These are phyloP conservation scores for Spergularia bocconei DNA, from an alignment of 148 eudicot genomes.

Conservation along the genomic window DNA sequence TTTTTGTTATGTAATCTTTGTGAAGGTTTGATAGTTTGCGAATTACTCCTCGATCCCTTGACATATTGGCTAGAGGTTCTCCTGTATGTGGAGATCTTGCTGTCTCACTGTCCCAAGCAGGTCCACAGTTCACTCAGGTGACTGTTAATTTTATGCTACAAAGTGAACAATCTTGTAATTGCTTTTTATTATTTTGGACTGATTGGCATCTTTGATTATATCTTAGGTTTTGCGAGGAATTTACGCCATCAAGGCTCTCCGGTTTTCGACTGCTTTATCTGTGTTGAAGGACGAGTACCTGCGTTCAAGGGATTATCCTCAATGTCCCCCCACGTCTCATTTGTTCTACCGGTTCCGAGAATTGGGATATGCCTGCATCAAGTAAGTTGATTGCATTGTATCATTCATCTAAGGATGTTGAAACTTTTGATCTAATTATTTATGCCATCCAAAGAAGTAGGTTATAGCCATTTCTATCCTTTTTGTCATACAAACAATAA, in stretches of 20 bases:
- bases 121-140: constrained; percentile 99
- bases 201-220: constrained; percentile 2
- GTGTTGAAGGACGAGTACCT: constrained; percentile 90
- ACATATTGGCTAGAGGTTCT: constrained; percentile 86
- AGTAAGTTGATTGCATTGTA: constrained; percentile 38
- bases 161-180: constrained; percentile 6
- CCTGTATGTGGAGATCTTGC: constrained; percentile 99
- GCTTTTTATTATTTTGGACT: constrained; percentile 7
- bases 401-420: neutral
- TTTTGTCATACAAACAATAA: neutral
- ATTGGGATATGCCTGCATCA: constrained; percentile 96
- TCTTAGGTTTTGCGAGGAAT: constrained; percentile 80
- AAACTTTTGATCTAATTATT: neutral
- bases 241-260: constrained; percentile 93
- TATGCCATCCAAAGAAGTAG: neutral
- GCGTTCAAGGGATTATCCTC: constrained; percentile 98
- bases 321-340: constrained; percentile 92
- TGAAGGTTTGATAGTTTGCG: constrained; percentile 96
- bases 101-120: constrained; percentile 92
- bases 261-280: constrained; percentile 94
- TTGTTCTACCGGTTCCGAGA: constrained; percentile 93
- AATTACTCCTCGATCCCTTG: constrained; percentile 94
- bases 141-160: constrained; percentile 18
- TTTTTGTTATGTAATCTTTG: neutral
- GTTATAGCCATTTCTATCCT: neutral